A percentile compares a stretch with the other conserved stretches of the same genome.
Evolutionary conservation across 257 asterid species (phyloP).

Genomic region (Gentiana straminea): DNA sequence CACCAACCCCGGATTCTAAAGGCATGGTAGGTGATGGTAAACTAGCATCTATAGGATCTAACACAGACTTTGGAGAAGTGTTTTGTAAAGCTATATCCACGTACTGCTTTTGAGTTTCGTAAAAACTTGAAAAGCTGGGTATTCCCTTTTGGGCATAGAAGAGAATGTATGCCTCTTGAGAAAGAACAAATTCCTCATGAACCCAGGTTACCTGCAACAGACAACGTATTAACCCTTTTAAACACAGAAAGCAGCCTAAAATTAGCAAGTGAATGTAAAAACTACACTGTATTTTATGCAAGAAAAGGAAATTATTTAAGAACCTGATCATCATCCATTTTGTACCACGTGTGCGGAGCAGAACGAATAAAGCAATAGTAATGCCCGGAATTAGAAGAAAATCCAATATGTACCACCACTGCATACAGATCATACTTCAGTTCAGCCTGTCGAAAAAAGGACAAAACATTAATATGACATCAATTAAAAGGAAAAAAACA

Average conservation of each 20-base stretch:
- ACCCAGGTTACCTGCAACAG: slow-evolving; percentile 44
- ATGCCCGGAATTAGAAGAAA: slow-evolving; percentile 71
- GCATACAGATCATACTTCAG: slow-evolving; percentile 64
- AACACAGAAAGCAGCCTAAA: neutral
- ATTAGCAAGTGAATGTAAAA: neutral
- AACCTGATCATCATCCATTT: slow-evolving; percentile 82
- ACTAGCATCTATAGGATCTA: slow-evolving; percentile 31
- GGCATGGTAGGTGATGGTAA: slow-evolving; percentile 20
- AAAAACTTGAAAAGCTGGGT: slow-evolving; percentile 56
- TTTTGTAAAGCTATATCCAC: slow-evolving; percentile 21
- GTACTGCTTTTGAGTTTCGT: slow-evolving; percentile 33
- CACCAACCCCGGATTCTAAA: slow-evolving; percentile 8
- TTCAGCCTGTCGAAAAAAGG: slow-evolving; percentile 36
- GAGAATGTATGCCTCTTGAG: slow-evolving; percentile 86
- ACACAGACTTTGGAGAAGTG: slow-evolving; percentile 81
- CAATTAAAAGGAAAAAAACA: neutral
- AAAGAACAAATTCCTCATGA: slow-evolving; percentile 47
- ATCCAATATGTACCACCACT: slow-evolving; percentile 73
- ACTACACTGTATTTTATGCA: neutral
- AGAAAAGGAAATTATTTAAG: neutral
- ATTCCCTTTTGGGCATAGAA: slow-evolving; percentile 68
- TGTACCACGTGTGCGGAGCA: slow-evolving; percentile 61
- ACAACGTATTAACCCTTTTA: neutral
- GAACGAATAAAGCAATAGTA: slow-evolving; percentile 67
- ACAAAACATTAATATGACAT: neutral